Evolutionary conservation across 352 stramenopile genomes (phyloP).

Genomic region (Globisporangium rhizosaccharum): DNA sequence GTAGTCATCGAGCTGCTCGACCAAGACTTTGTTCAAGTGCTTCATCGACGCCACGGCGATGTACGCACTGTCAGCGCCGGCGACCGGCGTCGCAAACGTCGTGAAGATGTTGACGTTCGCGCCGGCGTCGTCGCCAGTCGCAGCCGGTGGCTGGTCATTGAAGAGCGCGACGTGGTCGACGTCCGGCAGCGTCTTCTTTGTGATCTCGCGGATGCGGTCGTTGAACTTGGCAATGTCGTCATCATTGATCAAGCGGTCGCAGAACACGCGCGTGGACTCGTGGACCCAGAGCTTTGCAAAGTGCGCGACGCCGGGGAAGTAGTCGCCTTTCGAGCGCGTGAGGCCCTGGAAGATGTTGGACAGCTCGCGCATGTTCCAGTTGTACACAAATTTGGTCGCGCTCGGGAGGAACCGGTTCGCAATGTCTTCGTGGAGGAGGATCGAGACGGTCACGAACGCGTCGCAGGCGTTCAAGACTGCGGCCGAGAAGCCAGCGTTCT

Average conservation of each 20-base stretch:
- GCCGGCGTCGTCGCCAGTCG: constrained; percentile 19
- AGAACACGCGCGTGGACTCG: constrained; percentile 96
- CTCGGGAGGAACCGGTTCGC: constrained; percentile 93
- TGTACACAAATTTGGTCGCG: constrained; percentile 98
- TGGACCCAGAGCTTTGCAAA: constrained; percentile 94
- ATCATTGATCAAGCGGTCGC: constrained; percentile 94
- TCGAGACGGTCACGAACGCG: constrained; percentile 89
- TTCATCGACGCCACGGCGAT: constrained; percentile 76
- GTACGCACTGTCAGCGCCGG: constrained; percentile 68
- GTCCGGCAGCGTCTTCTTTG: constrained; percentile 90
- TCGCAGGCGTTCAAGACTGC: constrained; percentile 63
- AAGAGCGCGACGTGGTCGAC: constrained; percentile 85
- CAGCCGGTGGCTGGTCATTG: constrained; percentile 39
- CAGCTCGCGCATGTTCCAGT: constrained; percentile 97
- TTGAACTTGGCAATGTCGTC: constrained; percentile 92
- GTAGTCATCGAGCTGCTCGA: constrained; percentile 94
- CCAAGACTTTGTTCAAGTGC: constrained; percentile 84
- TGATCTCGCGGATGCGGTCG: constrained; percentile 88
- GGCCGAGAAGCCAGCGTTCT: constrained; percentile 69
- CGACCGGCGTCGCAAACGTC: constrained; percentile 85
- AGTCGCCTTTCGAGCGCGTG: constrained; percentile 90
- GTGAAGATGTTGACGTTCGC: constrained; percentile 92
- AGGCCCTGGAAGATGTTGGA: constrained; percentile 96
- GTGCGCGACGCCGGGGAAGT: constrained; percentile 83
- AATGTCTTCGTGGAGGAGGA: constrained; percentile 91